These are phyloP conservation scores for Prunus mume DNA, from an alignment of 306 rosid species.

Conservation along the genomic window DNA sequence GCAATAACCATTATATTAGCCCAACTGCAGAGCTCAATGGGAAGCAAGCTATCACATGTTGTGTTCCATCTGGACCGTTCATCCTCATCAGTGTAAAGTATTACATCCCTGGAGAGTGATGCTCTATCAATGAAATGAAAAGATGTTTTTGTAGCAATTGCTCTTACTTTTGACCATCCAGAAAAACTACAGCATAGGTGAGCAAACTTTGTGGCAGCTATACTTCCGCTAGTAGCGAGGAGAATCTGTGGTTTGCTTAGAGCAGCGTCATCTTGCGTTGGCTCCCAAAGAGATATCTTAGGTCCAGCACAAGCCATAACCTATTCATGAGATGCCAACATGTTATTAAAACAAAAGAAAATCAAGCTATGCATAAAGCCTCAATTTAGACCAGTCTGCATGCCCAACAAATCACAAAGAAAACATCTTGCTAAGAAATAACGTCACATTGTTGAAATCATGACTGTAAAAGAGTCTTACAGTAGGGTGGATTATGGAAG, in stretches of 20 bases:
- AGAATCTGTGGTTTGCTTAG: constrained; percentile 69
- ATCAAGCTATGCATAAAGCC: background rate
- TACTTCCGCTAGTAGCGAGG: constrained; percentile 79
- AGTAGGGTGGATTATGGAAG: constrained; percentile 61
- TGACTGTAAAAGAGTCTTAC: constrained; percentile 63
- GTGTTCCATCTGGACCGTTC: constrained; percentile 67
- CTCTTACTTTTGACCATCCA: constrained; percentile 76
- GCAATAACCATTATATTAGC: constrained; percentile 87
- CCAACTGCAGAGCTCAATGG: constrained; percentile 74
- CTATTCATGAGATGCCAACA: constrained; percentile 14
- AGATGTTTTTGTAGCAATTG: constrained; percentile 55
- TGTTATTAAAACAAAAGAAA: background rate
- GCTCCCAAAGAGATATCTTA: constrained; percentile 25
- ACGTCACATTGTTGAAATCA: constrained; percentile 45
- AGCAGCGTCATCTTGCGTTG: constrained; percentile 22
- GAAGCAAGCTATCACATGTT: constrained; percentile 61
- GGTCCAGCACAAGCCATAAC: constrained; percentile 55
- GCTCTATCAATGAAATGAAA: constrained; percentile 51
- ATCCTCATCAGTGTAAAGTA: constrained; percentile 46
- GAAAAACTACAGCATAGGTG: constrained; percentile 45
- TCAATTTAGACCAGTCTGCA: background rate
- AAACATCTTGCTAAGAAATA: constrained; percentile 21
- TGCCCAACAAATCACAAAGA: background rate
- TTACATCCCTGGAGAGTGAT: constrained; percentile 41
- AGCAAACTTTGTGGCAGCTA: constrained; percentile 62